Base-by-base conservation (phyloP, 805 yeast genomes). In the Yarrowia porcina region DNA sequence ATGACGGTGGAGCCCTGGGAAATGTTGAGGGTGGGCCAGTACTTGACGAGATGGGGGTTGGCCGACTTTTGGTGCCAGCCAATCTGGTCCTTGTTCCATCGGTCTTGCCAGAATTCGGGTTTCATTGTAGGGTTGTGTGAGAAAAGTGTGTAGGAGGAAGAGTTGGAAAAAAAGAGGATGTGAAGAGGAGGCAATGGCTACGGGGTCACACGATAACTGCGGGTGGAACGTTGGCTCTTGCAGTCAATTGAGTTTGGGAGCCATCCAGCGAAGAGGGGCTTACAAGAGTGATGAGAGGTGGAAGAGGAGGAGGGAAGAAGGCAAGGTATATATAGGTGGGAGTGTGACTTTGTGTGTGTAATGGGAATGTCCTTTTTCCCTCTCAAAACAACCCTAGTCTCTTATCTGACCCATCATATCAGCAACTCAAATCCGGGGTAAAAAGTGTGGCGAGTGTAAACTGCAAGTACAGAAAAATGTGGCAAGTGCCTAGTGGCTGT, bases 41-140 rank as follows among this genome's bases (percentile, higher is more conserved):
- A 52, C 44, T 52, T 52, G 23, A 13, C 20, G 23, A 52, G 59
- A 4, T 52, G 59, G 44, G 59, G 59, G 44, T 52, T 52, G 44
- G 59, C 59, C 12, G 42, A 36, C 59, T 52, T 52, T 4, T 36
- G 59, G 59, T 52, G 59, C 59, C 59, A 52, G 59, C 59, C 59
- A 36, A 36, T 23, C 59, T 52, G 59, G 44, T 52, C 59, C 44
- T 52, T 35, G 59, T 17, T 27, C 59, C 59, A 52, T 52, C 44
- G 32, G n/a, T 52, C 33, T 36, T 52, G 59, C 59, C 59, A 52
- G 59, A 52, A 52, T 52, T 52, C 59, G 59, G 59, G 59, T 52
- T 52, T 52, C 59, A 52, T 52, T 32, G 41, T 21, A 17, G 7
- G n/a, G 3, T 7, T 33, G 41, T 50, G n/a, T 5, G 36, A n/a